A percentile compares a stretch with the other conserved stretches of the same genome.
Evolutionary conservation across 2,329 filamentous ascomycete genomes (phyloP).

Genomic region (Colletotrichum chrysophilum): DNA sequence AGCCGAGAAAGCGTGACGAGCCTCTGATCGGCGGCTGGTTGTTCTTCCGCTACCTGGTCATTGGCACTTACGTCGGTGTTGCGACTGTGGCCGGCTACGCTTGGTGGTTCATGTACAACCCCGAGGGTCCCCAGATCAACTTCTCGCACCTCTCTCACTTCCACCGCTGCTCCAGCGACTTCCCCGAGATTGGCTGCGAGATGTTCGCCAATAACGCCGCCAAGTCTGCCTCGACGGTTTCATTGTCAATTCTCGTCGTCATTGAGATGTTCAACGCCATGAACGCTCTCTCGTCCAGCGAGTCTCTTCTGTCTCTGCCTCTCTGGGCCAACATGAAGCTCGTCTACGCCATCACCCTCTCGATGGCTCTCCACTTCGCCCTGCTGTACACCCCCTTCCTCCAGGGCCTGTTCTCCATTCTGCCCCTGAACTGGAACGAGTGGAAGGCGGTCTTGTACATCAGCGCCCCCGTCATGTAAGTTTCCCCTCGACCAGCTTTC

Average conservation of each 20-base stretch:
- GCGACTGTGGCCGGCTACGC: constrained; percentile 97
- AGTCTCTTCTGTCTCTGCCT: constrained; percentile 90
- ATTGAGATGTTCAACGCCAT: constrained; percentile 99
- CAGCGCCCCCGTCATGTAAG: constrained; percentile 92
- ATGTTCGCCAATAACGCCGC: constrained; percentile 90
- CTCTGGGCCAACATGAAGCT: constrained; percentile 99
- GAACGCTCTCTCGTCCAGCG: constrained; percentile 95
- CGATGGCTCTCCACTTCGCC: constrained; percentile 93
- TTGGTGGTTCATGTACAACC: constrained; percentile 99
- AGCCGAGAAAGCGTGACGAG: constrained; percentile 91
- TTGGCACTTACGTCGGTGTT: constrained; percentile 91
- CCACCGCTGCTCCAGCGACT: constrained; percentile 87
- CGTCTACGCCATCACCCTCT: constrained; percentile 90
- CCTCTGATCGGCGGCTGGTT: constrained; percentile 92
- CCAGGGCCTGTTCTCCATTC: constrained; percentile 87
- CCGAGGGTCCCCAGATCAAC: constrained; percentile 85
- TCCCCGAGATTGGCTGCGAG: constrained; percentile 86
- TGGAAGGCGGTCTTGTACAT: constrained; percentile 92
- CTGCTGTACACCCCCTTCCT: constrained; percentile 91
- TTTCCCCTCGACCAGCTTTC: constrained; percentile 25
- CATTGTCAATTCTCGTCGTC: constrained; percentile 88
- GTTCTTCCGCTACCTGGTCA: constrained; percentile 96
- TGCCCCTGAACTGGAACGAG: constrained; percentile 83
- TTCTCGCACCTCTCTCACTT: constrained; percentile 92
- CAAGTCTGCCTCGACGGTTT: constrained; percentile 91